Conservation (phyloP, 1,284 basidiomycete species). For the Tremellales sp. region DNA sequence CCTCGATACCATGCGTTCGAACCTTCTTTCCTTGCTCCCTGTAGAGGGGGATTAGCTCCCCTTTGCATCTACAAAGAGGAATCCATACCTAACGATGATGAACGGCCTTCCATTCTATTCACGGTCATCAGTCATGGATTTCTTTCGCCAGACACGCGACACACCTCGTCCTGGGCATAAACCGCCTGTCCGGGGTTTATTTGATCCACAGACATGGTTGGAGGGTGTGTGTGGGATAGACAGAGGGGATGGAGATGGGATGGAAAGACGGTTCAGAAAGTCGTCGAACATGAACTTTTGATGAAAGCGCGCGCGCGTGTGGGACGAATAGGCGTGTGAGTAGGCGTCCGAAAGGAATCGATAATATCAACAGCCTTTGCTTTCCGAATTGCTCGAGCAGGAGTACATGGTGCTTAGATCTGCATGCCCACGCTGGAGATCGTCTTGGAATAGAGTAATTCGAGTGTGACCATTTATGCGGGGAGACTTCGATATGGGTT, state of each 20-base stretch:
- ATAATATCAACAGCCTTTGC: too few relatives aligned
- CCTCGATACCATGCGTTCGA: constrained; percentile 87
- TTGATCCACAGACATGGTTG: constrained; percentile 41
- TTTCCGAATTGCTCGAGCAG: too few relatives aligned
- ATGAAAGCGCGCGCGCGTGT: not conserved
- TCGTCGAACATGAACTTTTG: not conserved
- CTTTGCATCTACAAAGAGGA: not conserved
- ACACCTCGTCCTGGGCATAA: constrained; percentile 86
- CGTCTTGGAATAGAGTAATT: too few relatives aligned
- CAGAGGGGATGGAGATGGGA: not conserved
- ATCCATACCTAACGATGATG: constrained; percentile 70
- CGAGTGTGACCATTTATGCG: too few relatives aligned
- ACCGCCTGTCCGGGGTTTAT: constrained; percentile 59
- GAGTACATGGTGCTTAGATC: too few relatives aligned
- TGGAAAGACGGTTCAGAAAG: not conserved
- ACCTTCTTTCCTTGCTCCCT: constrained; percentile 93
- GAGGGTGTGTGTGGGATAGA: not conserved
- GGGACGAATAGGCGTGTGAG: not conserved
- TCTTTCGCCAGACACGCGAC: constrained; percentile 8
- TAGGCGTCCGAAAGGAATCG: not conserved
- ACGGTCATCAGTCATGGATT: not conserved
- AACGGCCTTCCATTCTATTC: constrained; percentile 88
- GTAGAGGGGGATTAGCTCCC: constrained; percentile 9
- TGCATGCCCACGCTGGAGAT: too few relatives aligned
- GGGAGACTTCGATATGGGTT: too few relatives aligned